phyloP scores from a whole-genome alignment of 2,329 filamentous ascomycete genomes.

The Dothiorella sarmentorum region DNA sequence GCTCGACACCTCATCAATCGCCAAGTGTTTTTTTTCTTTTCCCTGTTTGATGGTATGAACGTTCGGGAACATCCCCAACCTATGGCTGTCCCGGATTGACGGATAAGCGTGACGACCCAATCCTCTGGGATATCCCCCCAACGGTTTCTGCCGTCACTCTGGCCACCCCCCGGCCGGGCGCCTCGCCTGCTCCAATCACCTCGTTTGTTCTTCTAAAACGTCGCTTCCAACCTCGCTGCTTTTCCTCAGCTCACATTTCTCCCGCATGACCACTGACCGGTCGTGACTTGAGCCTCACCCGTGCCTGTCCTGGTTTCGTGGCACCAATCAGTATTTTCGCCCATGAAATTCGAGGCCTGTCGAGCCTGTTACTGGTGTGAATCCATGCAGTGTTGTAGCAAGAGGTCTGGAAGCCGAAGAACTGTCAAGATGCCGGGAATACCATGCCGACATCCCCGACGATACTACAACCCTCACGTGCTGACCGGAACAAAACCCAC shows the following conservation, averaged over 20 bases:
- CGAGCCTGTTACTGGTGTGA: background rate
- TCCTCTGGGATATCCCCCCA: background rate
- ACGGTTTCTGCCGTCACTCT: background rate
- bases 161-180: background rate
- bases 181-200: background rate
- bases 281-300: background rate
- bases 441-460: too few relatives aligned
- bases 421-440: too few relatives aligned
- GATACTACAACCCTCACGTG: too few relatives aligned
- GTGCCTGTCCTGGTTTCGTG: conserved; percentile 3
- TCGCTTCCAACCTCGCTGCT: background rate
- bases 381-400: too few relatives aligned
- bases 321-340: conserved; percentile 1
- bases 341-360: background rate
- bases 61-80: background rate
- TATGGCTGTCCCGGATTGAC: conserved; percentile 8
- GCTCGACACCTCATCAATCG: background rate
- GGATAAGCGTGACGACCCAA: conserved; percentile 12
- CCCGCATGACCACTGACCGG: background rate
- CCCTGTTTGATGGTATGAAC: background rate
- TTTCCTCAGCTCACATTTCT: too few relatives aligned
- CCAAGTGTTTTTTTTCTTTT: too few relatives aligned
- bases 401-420: too few relatives aligned
- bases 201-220: background rate
- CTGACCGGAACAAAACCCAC: too few relatives aligned